A percentile compares a stretch with the other conserved stretches of the same genome.
Evolutionary conservation across 2,329 filamentous ascomycete genomes (phyloP).

Genomic region (Trichoderma polysporum): DNA sequence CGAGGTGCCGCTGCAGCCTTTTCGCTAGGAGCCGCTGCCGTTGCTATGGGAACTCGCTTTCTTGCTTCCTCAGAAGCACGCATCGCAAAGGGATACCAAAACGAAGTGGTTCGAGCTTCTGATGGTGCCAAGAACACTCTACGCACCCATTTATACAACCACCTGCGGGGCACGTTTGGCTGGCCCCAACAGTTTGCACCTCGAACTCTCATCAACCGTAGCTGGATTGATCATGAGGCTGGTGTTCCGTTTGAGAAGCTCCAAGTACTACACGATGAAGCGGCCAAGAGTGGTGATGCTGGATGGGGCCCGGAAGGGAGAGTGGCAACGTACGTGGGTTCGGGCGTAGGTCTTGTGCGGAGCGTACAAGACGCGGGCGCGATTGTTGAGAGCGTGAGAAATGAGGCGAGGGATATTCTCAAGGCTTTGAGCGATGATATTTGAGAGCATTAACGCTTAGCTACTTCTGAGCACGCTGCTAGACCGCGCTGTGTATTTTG

Average conservation of each 20-base stretch:
- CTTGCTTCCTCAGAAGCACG: constrained; percentile 49
- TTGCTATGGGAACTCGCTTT: constrained; percentile 64
- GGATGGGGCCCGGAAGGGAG: constrained; percentile 50
- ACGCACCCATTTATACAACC: constrained; percentile 46
- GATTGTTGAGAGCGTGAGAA: constrained; percentile 38
- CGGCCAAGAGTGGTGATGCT: constrained; percentile 39
- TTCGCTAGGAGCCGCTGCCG: constrained; percentile 52
- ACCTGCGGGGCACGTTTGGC: constrained; percentile 42
- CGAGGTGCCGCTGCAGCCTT: constrained; percentile 51
- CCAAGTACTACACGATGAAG: constrained; percentile 43
- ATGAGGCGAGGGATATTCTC: constrained; percentile 28
- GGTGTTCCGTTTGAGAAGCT: constrained; percentile 46
- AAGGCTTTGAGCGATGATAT: constrained; percentile 15
- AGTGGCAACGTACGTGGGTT: constrained; percentile 51
- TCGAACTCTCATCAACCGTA: constrained; percentile 40
- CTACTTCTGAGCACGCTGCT: background rate
- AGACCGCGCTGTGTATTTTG: background rate
- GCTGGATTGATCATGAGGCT: constrained; percentile 37
- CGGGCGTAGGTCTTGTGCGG: constrained; percentile 45
- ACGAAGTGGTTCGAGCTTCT: constrained; percentile 41
- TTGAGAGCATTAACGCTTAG: background rate
- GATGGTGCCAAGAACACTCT: constrained; percentile 42
- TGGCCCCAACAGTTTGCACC: constrained; percentile 46
- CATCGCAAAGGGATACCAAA: constrained; percentile 42
- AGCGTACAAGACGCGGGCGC: constrained; percentile 38